Conservation (phyloP, 2,329 filamentous ascomycete species). For the Fusarium illudens region DNA sequence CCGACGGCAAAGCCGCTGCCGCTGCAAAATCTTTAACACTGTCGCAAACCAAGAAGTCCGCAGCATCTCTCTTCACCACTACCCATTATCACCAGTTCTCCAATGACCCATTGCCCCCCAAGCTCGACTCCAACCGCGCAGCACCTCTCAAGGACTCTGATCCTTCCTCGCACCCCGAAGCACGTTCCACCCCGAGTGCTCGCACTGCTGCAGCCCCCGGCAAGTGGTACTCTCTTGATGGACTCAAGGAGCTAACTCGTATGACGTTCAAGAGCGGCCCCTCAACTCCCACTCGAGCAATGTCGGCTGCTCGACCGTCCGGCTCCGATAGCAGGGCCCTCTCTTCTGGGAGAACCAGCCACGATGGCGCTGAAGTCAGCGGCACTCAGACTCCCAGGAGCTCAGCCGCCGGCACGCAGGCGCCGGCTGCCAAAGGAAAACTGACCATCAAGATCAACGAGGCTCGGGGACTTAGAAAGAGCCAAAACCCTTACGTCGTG, state of each 20-base stretch:
- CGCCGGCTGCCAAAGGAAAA: conserved; percentile 82
- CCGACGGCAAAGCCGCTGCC: conserved; percentile 34
- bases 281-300: conserved; percentile 86
- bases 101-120: conserved; percentile 37
- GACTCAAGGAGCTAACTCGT: conserved; percentile 89
- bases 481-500: conserved; percentile 92
- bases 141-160: conserved; percentile 31
- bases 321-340: conserved; percentile 56
- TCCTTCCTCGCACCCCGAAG: conserved; percentile 44
- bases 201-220: conserved; percentile 51
- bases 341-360: conserved; percentile 48
- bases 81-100: conserved; percentile 39
- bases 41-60: conserved; percentile 33
- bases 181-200: conserved; percentile 59
- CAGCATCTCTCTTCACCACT: conserved; percentile 40
- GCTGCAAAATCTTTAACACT: conserved; percentile 34
- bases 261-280: conserved; percentile 86
- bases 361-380: conserved; percentile 56
- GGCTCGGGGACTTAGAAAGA: conserved; percentile 81
- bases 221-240: conserved; percentile 71
- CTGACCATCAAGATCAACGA: conserved; percentile 89
- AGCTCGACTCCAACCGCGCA: conserved; percentile 32
- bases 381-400: conserved; percentile 61
- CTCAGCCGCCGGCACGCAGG: conserved; percentile 63
- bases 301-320: conserved; percentile 70